phyloP scores from a whole-genome alignment of 257 asterid genomes.

The Penstemon barbatus region DNA sequence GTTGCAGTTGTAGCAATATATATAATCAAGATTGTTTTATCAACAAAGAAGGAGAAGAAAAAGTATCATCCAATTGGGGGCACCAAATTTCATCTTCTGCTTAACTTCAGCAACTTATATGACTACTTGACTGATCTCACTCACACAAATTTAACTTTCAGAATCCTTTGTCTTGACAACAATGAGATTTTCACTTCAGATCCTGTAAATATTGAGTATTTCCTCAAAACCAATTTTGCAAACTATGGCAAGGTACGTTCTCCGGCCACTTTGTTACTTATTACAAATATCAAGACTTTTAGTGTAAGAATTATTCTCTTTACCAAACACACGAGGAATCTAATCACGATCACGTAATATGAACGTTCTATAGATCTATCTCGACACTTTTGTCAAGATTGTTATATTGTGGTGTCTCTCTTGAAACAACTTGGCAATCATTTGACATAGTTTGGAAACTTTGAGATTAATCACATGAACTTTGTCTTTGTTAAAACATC shows the following conservation, averaged over 20 bases:
- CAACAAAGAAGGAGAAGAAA: slow-evolving; percentile 29
- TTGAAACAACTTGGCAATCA: too few species aligned
- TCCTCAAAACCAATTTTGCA: slow-evolving; percentile 59
- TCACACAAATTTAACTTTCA: slow-evolving; percentile 47
- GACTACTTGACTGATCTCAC: slow-evolving; percentile 51
- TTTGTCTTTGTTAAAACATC: too few species aligned
- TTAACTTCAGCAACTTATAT: slow-evolving; percentile 38
- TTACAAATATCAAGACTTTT: neutral
- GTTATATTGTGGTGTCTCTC: too few species aligned
- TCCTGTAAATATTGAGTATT: slow-evolving; percentile 59
- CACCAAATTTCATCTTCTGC: slow-evolving; percentile 46
- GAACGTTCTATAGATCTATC: too few species aligned
- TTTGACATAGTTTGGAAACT: too few species aligned
- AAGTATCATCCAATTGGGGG: slow-evolving; percentile 54
- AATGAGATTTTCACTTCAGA: slow-evolving; percentile 57
- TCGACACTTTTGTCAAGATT: too few species aligned
- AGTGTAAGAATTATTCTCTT: neutral
- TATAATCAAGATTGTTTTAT: slow-evolving; percentile 17
- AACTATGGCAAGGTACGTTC: slow-evolving; percentile 61
- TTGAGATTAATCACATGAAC: too few species aligned
- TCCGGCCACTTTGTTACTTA: neutral
- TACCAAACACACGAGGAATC: too few species aligned
- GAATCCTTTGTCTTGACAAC: slow-evolving; percentile 43
- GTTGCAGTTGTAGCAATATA: slow-evolving; percentile 26
- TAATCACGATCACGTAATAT: too few species aligned